Percentiles rank a stretch among this genome's conserved stretches.
phyloP scores from a whole-genome alignment of 2,329 filamentous ascomycete genomes.

The Colletotrichum spaethianum region DNA sequence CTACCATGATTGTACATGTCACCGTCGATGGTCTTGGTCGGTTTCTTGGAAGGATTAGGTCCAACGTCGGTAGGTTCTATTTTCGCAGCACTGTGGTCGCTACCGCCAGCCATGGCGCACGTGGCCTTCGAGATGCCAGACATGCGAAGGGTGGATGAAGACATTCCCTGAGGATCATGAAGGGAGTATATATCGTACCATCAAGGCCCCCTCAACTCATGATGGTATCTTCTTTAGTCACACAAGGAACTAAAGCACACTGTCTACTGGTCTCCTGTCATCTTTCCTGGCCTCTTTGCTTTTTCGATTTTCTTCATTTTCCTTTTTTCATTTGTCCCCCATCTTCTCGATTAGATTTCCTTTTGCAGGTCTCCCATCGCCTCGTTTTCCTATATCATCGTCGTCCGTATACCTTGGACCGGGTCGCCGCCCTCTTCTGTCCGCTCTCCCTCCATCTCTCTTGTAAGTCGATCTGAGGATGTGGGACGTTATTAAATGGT shows the following conservation, averaged over 20 bases:
- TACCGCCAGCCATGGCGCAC: not conserved
- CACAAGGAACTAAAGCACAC: conserved; percentile 10
- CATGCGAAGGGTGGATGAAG: conserved; percentile 24
- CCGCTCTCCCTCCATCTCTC: not conserved
- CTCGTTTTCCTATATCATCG: not conserved
- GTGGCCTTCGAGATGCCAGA: not conserved
- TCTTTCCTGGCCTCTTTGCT: conserved; percentile 5
- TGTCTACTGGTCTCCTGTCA: not conserved
- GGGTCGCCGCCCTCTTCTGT: not conserved
- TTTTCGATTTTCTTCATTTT: conserved; percentile 13
- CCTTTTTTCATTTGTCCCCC: conserved; percentile 17
- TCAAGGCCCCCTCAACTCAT: conserved; percentile 15
- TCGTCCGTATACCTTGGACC: not conserved
- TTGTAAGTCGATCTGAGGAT: not conserved
- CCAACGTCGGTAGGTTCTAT: conserved; percentile 23
- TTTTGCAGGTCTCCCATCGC: not conserved
- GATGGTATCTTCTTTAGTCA: conserved; percentile 15
- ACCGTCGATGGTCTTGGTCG: conserved; percentile 5
- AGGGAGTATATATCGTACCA: conserved; percentile 28
- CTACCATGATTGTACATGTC: not conserved
- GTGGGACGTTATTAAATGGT: not conserved
- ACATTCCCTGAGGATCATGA: conserved; percentile 21
- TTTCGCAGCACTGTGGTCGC: conserved; percentile 10
- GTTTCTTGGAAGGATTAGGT: not conserved
- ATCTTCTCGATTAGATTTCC: conserved; percentile 15